Percentiles rank a stretch among this genome's conserved stretches.
Evolutionary conservation across 164 flowering plant species (phyloP).

Genomic region (Tetracentron sinense): DNA sequence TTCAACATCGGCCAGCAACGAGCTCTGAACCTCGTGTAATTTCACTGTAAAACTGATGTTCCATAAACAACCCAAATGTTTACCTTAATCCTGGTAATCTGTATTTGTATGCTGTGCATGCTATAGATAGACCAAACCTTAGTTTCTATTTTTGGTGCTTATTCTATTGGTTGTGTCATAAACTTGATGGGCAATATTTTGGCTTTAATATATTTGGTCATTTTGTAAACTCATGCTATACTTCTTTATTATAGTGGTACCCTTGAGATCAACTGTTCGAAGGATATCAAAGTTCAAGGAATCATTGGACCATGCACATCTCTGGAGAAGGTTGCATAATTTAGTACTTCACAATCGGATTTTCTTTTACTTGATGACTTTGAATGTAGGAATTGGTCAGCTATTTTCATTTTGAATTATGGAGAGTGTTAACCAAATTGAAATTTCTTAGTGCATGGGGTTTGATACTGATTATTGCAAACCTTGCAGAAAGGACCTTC

Average conservation of each 20-base stretch:
- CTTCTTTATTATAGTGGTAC: conserved; percentile 57
- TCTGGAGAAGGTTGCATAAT: conserved; percentile 70
- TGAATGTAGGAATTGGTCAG: background rate
- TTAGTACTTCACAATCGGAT: background rate
- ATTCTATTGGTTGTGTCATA: background rate
- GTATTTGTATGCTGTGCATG: background rate
- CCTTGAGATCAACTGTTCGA: conserved; percentile 83
- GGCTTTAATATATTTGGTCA: conserved; percentile 1
- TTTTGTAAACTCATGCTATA: background rate
- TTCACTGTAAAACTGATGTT: background rate
- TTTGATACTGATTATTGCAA: conserved; percentile 15
- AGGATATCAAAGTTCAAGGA: conserved; percentile 93
- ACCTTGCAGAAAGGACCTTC: conserved; percentile 89
- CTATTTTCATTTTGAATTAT: background rate
- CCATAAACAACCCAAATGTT: background rate
- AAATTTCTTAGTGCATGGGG: background rate
- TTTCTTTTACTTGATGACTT: background rate
- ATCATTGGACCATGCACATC: conserved; percentile 95
- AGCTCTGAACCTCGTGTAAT: background rate
- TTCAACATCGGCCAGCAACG: no score
- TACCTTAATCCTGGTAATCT: background rate
- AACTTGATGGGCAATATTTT: background rate
- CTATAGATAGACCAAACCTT: background rate
- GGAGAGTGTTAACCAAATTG: background rate
- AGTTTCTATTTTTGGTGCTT: background rate